A percentile compares a stretch with the other conserved stretches of the same genome.
These are phyloP conservation scores for Phytophthora colocasiae DNA, from an alignment of 352 stramenopile genomes.

Conservation along the genomic window DNA sequence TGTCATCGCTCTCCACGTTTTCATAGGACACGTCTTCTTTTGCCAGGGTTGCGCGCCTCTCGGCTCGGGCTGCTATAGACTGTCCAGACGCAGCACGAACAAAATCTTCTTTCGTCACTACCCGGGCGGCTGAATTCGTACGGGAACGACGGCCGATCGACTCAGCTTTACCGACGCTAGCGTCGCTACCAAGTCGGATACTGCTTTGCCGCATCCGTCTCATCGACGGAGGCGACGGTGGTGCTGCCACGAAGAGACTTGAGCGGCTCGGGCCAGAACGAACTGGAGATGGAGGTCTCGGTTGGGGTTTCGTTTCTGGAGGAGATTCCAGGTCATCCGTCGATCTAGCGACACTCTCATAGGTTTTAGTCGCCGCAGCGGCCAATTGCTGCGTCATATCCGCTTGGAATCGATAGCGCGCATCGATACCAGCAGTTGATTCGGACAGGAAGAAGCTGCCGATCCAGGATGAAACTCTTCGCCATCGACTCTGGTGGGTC, in stretches of 20 bases:
- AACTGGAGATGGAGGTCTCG: not conserved
- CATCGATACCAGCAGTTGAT: slow-evolving; percentile 5
- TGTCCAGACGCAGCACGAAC: slow-evolving; percentile 46
- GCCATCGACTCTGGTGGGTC: slow-evolving; percentile 15
- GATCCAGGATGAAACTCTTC: slow-evolving; percentile 3
- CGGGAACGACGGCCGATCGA: slow-evolving; percentile 8
- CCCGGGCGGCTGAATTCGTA: not conserved
- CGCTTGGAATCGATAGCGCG: slow-evolving; percentile 38
- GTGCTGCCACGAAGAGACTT: slow-evolving; percentile 25
- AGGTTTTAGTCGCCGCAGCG: slow-evolving; percentile 37
- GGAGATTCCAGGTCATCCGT: slow-evolving; percentile 34
- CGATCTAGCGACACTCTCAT: slow-evolving; percentile 57
- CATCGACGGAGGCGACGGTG: slow-evolving; percentile 10
- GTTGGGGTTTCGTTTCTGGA: slow-evolving; percentile 1
- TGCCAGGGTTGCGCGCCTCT: slow-evolving; percentile 54
- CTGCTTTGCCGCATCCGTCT: slow-evolving; percentile 8
- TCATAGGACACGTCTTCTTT: slow-evolving; percentile 72
- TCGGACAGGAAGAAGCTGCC: not conserved
- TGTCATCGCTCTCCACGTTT: slow-evolving; percentile 65
- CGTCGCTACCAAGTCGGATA: slow-evolving; percentile 15
- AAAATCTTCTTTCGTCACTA: slow-evolving; percentile 37
- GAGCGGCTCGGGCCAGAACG: slow-evolving; percentile 12
- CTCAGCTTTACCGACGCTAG: slow-evolving; percentile 5
- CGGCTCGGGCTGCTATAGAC: slow-evolving; percentile 52
- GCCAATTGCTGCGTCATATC: slow-evolving; percentile 37